These are phyloP conservation scores for Rhizophagus clarus DNA, from an alignment of 192 early-diverging fungal genomes.

Conservation along the genomic window DNA sequence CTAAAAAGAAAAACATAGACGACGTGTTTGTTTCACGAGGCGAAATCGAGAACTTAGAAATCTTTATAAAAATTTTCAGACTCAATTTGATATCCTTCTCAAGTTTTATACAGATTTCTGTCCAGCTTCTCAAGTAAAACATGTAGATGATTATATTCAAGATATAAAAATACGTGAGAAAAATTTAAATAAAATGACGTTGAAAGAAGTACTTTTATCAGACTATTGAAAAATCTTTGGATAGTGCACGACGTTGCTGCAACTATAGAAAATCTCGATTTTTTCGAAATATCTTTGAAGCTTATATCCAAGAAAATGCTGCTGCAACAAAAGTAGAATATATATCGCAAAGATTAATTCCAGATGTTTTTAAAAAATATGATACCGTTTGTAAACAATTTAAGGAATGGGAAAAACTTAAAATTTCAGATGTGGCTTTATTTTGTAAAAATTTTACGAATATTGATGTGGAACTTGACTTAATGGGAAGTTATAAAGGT, in stretches of 20 bases:
- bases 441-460: conserved; percentile 22
- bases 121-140: too few relatives aligned
- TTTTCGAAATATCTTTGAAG: conserved; percentile 20
- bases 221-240: background rate
- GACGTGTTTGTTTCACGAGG: background rate
- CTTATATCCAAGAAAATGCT: background rate
- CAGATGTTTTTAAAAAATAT: background rate
- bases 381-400: background rate
- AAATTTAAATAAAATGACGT: background rate
- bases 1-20: background rate
- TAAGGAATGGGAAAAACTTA: conserved; percentile 20
- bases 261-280: background rate
- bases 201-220: background rate
- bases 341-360: background rate
- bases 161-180: background rate
- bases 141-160: background rate
- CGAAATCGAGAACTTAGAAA: background rate
- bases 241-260: background rate
- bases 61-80: background rate
- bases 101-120: too few relatives aligned
- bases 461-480: background rate
- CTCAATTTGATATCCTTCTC: too few relatives aligned
- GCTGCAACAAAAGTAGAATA: background rate
- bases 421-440: background rate
- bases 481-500: background rate